Conservation (phyloP, 148 eudicot species). For the Vaccinium darrowii region DNA sequence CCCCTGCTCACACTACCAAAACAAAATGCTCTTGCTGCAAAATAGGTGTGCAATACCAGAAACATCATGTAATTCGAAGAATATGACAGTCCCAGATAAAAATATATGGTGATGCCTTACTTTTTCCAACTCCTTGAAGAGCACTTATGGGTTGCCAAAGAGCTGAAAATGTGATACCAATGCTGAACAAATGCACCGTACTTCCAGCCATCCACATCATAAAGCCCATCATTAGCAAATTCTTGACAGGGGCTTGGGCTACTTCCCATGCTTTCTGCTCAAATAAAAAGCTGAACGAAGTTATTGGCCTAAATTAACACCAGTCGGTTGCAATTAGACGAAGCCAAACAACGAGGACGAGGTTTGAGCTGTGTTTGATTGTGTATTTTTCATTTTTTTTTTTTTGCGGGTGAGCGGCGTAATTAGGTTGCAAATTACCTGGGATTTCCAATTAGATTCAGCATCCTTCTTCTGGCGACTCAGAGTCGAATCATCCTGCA, state of each 20-base stretch:
- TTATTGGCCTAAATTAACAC: conserved; percentile 1
- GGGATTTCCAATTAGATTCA: conserved; percentile 87
- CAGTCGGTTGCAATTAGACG: not conserved
- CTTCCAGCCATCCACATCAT: conserved; percentile 99
- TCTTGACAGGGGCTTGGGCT: conserved; percentile 88
- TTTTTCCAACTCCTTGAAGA: conserved; percentile 93
- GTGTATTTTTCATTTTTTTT: too few species aligned
- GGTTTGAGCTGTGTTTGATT: too few species aligned
- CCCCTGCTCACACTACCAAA: not conserved
- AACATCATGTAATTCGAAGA: not conserved
- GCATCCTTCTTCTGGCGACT: conserved; percentile 84
- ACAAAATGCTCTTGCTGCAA: too few species aligned
- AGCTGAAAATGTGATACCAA: conserved; percentile 94
- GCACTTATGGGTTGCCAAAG: conserved; percentile 91
- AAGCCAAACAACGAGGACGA: too few species aligned
- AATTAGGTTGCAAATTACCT: conserved; percentile 36
- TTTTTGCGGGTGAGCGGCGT: too few species aligned
- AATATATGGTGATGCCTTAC: conserved; percentile 27
- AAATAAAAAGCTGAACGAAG: not conserved
- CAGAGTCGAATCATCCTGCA: conserved; percentile 73
- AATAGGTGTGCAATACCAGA: not conserved
- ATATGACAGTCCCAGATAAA: not conserved
- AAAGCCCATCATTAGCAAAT: conserved; percentile 94
- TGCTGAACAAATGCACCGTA: conserved; percentile 94
- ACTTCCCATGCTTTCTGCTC: conserved; percentile 98